Evolutionary conservation across 1,284 basidiomycete genomes (phyloP), one percentile per base, ranked within the genome.

Genomic region (Boletellus sp.): DNA sequence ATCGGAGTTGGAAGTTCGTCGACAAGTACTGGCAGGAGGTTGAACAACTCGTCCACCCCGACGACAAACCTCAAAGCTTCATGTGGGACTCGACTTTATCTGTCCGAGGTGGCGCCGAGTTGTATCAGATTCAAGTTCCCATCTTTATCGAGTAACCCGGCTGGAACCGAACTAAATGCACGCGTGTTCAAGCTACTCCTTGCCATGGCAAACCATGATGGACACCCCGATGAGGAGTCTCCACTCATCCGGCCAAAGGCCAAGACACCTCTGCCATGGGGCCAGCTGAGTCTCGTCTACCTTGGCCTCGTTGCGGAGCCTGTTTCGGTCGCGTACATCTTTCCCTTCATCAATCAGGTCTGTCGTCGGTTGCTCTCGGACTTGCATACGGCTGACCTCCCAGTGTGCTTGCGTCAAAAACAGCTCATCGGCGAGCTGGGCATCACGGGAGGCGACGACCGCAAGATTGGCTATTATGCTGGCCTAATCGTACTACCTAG

Each of bases 291-390:
- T 11, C 44, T 44, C 22, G 19, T 44, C 16, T 24, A 21, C 21
- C 35, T 36, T 7, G 7, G 32, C 32, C 5, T 35, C 32, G 6
- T 44, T 5, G 44, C 44, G 32, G 44, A 44, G 13, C 44, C 44
- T 8, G 4, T 44, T 12, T 35, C 44, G 16, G 19, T 32, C 16
- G 10, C 19, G 21, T 44, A 44, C 16, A 44, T 44, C 21, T 33
- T 44, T 22, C 44, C 44, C 19, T 44, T 44, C 10, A 44, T 44
- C 21, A 44, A 44, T n/a, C 44, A 44, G 32, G 44, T 44, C 21
- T 21, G 44, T 44, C 15, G 7, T 24, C 8, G 35, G 10, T 22
- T 22, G 8, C 2, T 35, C 19, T 44, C 7, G 6, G 28, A 21
- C 28, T 19, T 21, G 12, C 5, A 18, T 32, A 44, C 15, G 10